Percentiles rank a stretch among this genome's conserved stretches.
These are phyloP conservation scores for Krasilnikovozyma curviuscula DNA, from an alignment of 768 basidiomycete genomes.

Conservation along the genomic window DNA sequence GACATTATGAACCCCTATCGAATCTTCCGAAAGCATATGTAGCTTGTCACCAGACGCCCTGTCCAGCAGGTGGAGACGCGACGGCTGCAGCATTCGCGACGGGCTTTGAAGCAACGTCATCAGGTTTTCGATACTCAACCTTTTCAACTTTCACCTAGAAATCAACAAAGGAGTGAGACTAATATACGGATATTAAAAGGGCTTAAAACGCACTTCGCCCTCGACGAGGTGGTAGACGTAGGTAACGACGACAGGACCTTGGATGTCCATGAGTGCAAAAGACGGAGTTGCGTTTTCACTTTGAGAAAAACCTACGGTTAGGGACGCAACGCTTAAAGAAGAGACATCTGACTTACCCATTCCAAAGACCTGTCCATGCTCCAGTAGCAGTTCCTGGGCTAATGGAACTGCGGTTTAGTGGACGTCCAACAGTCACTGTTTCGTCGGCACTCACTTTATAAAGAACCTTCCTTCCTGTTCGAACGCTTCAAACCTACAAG, in stretches of 20 bases:
- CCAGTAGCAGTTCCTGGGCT: constrained; percentile 78
- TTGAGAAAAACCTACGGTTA: not conserved
- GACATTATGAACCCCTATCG: no score
- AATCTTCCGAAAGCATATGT: no score
- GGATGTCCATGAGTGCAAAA: constrained; percentile 94
- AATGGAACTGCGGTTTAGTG: no score
- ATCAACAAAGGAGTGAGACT: no score
- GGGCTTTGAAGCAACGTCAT: no score
- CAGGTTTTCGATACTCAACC: constrained; percentile 26
- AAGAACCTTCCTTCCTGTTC: constrained; percentile 85
- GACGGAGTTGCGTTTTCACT: constrained; percentile 72
- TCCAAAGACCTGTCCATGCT: constrained; percentile 66
- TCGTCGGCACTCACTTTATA: constrained; percentile 35
- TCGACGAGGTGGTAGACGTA: constrained; percentile 92
- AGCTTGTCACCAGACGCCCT: no score
- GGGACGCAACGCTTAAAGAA: not conserved
- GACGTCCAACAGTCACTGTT: not conserved
- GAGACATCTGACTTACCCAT: constrained; percentile 32
- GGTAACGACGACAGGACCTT: constrained; percentile 88
- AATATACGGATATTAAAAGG: not conserved
- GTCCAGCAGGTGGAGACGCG: no score
- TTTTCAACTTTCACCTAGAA: constrained; percentile 30
- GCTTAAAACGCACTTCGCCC: constrained; percentile 44
- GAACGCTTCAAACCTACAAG: constrained; percentile 67
- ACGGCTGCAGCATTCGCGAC: no score